Evolutionary conservation across 495 filamentous ascomycete genomes (phyloP).

Genomic region (Trichoderma gamsii): DNA sequence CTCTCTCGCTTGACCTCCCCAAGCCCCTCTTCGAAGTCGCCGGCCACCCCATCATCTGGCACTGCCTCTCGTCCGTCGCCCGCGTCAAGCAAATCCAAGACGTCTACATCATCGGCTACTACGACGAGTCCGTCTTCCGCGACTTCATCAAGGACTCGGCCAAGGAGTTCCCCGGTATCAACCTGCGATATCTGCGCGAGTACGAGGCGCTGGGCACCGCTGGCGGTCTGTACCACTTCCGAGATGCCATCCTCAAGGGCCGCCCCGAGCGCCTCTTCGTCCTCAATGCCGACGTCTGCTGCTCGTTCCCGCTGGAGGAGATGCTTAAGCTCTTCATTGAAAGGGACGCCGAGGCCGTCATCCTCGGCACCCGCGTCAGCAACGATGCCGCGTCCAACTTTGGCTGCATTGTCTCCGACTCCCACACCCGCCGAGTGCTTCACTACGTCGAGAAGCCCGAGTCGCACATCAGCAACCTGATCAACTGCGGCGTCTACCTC

Average conservation of each 20-base stretch:
- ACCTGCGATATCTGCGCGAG: constrained; percentile 90
- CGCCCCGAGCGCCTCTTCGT: constrained; percentile 93
- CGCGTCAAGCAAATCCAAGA: constrained; percentile 79
- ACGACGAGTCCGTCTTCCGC: constrained; percentile 92
- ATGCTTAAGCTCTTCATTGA: constrained; percentile 93
- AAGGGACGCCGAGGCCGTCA: constrained; percentile 94
- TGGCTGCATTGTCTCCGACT: constrained; percentile 94
- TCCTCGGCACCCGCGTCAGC: constrained; percentile 86
- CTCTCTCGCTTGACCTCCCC: constrained; percentile 91
- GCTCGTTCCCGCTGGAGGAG: constrained; percentile 92
- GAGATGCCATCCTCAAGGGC: constrained; percentile 96
- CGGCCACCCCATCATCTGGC: constrained; percentile 95
- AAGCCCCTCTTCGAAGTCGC: constrained; percentile 99
- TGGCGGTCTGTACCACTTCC: constrained; percentile 97
- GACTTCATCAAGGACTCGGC: constrained; percentile 92
- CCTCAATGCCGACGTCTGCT: constrained; percentile 98
- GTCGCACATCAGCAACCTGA: constrained; percentile 95
- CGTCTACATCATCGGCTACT: constrained; percentile 97
- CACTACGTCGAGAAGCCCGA: constrained; percentile 99
- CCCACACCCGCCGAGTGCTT: constrained; percentile 89
- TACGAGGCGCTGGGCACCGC: constrained; percentile 96
- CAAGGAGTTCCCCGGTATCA: constrained; percentile 76
- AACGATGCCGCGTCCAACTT: constrained; percentile 94
- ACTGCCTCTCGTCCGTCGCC: constrained; percentile 86
- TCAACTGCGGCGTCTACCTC: constrained; percentile 99